These are phyloP conservation scores for Chrysanthemum seticuspe DNA, from an alignment of 129 eudicot species.

Conservation along the genomic window DNA sequence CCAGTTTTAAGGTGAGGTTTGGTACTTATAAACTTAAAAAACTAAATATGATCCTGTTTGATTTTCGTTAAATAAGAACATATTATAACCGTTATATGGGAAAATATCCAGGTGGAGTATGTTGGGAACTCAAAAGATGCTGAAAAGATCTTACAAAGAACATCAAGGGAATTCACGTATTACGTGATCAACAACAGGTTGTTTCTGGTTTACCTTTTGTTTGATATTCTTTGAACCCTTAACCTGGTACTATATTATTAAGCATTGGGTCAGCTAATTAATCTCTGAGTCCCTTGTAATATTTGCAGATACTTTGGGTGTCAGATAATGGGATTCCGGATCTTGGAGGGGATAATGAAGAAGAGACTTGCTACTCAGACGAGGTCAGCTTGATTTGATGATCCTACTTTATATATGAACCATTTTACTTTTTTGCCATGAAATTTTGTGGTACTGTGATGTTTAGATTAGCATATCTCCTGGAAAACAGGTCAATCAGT, in stretches of 20 bases:
- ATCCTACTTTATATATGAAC: background rate
- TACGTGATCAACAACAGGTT: slow-evolving; percentile 98
- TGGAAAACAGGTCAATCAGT: slow-evolving; percentile 71
- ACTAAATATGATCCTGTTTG: background rate
- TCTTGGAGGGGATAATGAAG: slow-evolving; percentile 82
- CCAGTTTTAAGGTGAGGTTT: slow-evolving; percentile 54
- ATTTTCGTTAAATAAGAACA: background rate
- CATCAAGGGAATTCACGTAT: slow-evolving; percentile 70
- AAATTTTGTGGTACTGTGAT: background rate
- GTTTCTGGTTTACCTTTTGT: slow-evolving; percentile 19
- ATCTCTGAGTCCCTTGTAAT: slow-evolving; percentile 7
- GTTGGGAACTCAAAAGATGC: slow-evolving; percentile 77
- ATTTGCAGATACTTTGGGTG: slow-evolving; percentile 82
- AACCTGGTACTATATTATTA: background rate
- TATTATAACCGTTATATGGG: slow-evolving; percentile 10
- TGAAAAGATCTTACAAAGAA: slow-evolving; percentile 68
- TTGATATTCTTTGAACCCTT: background rate
- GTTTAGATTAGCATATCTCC: slow-evolving; percentile 14
- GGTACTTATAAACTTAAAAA: slow-evolving; percentile 1
- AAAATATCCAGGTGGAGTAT: slow-evolving; percentile 70
- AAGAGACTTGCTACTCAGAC: slow-evolving; percentile 75
- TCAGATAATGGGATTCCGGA: slow-evolving; percentile 96
- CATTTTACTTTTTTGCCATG: background rate
- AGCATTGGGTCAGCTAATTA: background rate
- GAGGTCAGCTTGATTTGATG: slow-evolving; percentile 46